These are phyloP conservation scores for Dioscorea zingiberensis DNA, from an alignment of 106 monocot genomes.

Conservation along the genomic window DNA sequence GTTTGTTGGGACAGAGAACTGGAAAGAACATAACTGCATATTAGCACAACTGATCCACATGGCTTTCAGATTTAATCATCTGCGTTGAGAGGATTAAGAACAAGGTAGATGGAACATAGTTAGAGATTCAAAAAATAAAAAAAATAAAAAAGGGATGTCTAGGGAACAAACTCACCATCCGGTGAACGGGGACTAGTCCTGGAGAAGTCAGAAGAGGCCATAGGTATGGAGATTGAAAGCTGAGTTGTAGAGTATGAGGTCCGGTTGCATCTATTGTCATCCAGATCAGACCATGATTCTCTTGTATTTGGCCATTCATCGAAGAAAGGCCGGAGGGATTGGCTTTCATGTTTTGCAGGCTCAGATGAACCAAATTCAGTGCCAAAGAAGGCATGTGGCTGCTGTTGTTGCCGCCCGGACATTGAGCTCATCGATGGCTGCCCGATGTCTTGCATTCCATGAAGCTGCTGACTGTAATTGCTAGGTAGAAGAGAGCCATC, in stretches of 20 bases:
- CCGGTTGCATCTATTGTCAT: constrained; percentile 16
- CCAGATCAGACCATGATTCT: constrained; percentile 24
- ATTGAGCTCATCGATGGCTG: constrained; percentile 13
- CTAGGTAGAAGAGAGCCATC: constrained; percentile 4
- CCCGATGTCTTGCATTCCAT: constrained; percentile 11
- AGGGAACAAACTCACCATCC: constrained; percentile 9
- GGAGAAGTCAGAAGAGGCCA: constrained; percentile 29
- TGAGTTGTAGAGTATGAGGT: constrained; percentile 21
- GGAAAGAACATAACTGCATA: no score
- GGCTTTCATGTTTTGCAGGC: constrained; percentile 20
- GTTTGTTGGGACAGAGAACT: no score
- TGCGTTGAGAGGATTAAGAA: background rate
- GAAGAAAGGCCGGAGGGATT: constrained; percentile 24
- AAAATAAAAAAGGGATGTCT: background rate
- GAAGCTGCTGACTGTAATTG: constrained; percentile 13
- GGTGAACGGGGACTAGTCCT: constrained; percentile 20
- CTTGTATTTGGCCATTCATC: constrained; percentile 32
- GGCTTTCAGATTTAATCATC: constrained; percentile 4
- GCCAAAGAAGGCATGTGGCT: constrained; percentile 17
- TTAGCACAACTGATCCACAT: no score
- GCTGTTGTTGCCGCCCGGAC: constrained; percentile 8
- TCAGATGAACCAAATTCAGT: constrained; percentile 11
- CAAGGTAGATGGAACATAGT: background rate
- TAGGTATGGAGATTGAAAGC: constrained; percentile 28
- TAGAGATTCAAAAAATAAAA: background rate